These are phyloP conservation scores for Arthrobotrys entomopaga DNA, from an alignment of 2,329 filamentous ascomycete genomes.

Conservation along the genomic window DNA sequence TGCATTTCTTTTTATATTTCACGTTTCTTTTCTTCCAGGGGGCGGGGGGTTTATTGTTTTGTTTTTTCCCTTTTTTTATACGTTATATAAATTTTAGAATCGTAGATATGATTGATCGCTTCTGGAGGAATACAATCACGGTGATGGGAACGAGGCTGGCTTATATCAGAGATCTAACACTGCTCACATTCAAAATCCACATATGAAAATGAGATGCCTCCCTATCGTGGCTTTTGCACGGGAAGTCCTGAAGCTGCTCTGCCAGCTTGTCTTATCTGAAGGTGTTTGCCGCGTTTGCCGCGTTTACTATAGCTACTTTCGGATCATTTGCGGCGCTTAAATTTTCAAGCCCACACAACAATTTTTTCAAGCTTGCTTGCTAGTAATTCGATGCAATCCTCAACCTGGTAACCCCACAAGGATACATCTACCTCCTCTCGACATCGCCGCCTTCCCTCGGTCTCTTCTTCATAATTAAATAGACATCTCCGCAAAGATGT, in stretches of 20 bases:
- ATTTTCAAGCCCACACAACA: conserved; percentile 55
- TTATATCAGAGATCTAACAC: too few relatives aligned
- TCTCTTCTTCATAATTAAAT: conserved; percentile 52
- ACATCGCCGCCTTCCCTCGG: conserved; percentile 52
- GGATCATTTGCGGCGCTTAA: conserved; percentile 15
- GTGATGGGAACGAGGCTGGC: too few relatives aligned
- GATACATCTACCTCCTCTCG: conserved; percentile 51
- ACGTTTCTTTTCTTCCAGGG: not conserved
- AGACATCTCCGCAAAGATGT: conserved; percentile 26
- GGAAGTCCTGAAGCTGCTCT: too few relatives aligned
- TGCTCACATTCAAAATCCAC: too few relatives aligned
- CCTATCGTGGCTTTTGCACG: too few relatives aligned
- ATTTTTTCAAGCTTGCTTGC: conserved; percentile 36
- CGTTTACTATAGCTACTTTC: conserved; percentile 26
- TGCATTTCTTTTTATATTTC: not conserved
- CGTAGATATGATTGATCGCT: not conserved
- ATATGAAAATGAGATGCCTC: too few relatives aligned
- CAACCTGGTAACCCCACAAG: conserved; percentile 43
- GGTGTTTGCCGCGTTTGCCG: conserved; percentile 25
- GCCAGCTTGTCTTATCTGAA: too few relatives aligned
- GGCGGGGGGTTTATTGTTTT: too few relatives aligned
- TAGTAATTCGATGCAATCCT: conserved; percentile 24
- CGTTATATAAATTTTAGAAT: not conserved
- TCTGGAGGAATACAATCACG: too few relatives aligned
- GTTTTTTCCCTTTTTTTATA: not conserved